A percentile compares a stretch with the other conserved stretches of the same genome.
Evolutionary conservation across 192 early-diverging fungal species (phyloP).

Genomic region (Coemansia sp.): DNA sequence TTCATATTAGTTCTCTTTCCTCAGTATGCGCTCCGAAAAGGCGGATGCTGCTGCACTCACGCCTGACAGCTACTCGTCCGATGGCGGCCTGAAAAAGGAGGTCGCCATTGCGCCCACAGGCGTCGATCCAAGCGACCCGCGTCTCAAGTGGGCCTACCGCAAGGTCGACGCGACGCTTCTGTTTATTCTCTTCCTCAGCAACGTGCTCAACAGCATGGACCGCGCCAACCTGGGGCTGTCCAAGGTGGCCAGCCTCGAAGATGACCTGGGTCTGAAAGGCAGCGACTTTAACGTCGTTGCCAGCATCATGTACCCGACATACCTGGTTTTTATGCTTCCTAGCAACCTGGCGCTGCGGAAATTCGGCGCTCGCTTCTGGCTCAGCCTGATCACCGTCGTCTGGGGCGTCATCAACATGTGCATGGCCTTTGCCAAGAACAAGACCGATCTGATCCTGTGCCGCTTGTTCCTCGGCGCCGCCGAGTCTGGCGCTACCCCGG

Average conservation of each 20-base stretch:
- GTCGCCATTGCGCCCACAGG: background rate
- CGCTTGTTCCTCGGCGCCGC: conserved; percentile 48
- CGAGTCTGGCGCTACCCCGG: conserved; percentile 47
- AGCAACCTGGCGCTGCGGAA: conserved; percentile 48
- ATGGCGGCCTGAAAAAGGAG: background rate
- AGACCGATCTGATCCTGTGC: conserved; percentile 35
- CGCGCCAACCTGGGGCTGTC: conserved; percentile 42
- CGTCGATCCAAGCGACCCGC: conserved; percentile 9
- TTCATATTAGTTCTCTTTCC: background rate
- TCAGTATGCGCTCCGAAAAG: conserved; percentile 5
- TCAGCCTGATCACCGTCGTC: conserved; percentile 44
- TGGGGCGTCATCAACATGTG: conserved; percentile 55
- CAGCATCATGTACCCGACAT: conserved; percentile 50
- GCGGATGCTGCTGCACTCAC: background rate
- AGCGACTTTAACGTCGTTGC: conserved; percentile 48
- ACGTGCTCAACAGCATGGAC: conserved; percentile 50
- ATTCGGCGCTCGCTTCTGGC: conserved; percentile 46
- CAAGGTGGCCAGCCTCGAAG: conserved; percentile 38
- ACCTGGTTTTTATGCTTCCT: conserved; percentile 45
- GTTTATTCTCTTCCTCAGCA: conserved; percentile 39
- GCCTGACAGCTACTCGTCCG: conserved; percentile 6
- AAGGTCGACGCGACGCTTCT: conserved; percentile 44
- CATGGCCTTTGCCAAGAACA: conserved; percentile 51
- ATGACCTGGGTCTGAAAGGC: conserved; percentile 26
- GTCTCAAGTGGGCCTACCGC: conserved; percentile 43